These are phyloP conservation scores for Croton laevigatus DNA, from an alignment of 441 rosid genomes.

Conservation along the genomic window DNA sequence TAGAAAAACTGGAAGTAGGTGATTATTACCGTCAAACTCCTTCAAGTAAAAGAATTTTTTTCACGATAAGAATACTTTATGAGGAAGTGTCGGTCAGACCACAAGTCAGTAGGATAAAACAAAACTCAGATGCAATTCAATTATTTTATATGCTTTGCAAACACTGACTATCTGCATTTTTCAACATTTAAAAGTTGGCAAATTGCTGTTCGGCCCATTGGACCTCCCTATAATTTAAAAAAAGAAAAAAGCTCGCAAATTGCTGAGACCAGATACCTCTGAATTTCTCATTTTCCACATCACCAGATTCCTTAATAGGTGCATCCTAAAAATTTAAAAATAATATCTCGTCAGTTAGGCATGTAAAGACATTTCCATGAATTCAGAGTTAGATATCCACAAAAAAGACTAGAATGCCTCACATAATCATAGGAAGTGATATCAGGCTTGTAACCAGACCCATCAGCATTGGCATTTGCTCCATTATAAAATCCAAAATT, in stretches of 20 bases:
- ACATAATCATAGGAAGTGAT: constrained; percentile 97
- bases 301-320: constrained; percentile 89
- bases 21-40: not conserved
- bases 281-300: constrained; percentile 71
- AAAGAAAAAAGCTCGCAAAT: too few species aligned
- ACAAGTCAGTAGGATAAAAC: not conserved
- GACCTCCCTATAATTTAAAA: too few species aligned
- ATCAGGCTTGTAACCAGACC: constrained; percentile 82
- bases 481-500: constrained; percentile 96
- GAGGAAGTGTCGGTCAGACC: not conserved
- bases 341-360: constrained; percentile 17
- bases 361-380: constrained; percentile 5
- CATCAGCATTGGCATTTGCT: constrained; percentile 71
- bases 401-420: constrained; percentile 18
- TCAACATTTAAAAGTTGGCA: not conserved
- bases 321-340: constrained; percentile 61
- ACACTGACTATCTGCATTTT: not conserved
- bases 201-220: too few species aligned
- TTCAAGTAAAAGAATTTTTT: not conserved
- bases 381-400: constrained; percentile 6
- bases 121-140: not conserved
- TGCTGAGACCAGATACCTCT: too few species aligned
- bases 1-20: not conserved
- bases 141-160: not conserved
- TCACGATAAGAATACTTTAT: not conserved